Evolutionary conservation across 2,329 filamentous ascomycete species (phyloP).

Genomic region (Penicillium sp.): DNA sequence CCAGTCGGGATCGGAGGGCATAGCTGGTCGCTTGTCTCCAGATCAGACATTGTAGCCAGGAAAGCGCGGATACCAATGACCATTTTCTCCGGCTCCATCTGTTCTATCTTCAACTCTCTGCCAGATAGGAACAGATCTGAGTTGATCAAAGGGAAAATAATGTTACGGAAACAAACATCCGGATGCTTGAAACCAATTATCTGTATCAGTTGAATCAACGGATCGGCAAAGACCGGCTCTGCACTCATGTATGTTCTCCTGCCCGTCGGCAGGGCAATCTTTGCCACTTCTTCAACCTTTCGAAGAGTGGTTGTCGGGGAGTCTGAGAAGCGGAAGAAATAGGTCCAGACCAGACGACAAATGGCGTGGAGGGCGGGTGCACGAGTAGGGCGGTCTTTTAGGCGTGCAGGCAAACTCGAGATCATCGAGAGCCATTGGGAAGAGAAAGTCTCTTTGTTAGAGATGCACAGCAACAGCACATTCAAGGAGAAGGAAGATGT

Average conservation of each 20-base stretch:
- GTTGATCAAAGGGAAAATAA: slow-evolving; percentile 93
- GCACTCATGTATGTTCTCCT: slow-evolving; percentile 74
- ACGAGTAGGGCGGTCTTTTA: slow-evolving; percentile 73
- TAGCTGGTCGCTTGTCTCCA: slow-evolving; percentile 71
- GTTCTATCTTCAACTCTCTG: slow-evolving; percentile 77
- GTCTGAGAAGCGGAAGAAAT: slow-evolving; percentile 76
- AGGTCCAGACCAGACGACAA: slow-evolving; percentile 86
- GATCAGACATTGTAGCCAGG: slow-evolving; percentile 80
- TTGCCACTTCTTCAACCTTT: slow-evolving; percentile 83
- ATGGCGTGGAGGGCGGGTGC: slow-evolving; percentile 79
- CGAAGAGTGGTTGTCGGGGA: slow-evolving; percentile 57
- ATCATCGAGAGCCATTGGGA: slow-evolving; percentile 80
- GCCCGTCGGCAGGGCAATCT: slow-evolving; percentile 69
- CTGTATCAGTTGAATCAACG: slow-evolving; percentile 83
- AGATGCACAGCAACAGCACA: slow-evolving; percentile 77
- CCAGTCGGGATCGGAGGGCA: slow-evolving; percentile 74
- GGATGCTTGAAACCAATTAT: slow-evolving; percentile 90
- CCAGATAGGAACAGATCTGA: slow-evolving; percentile 71
- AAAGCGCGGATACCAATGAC: slow-evolving; percentile 96
- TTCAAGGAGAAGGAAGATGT: slow-evolving; percentile 77
- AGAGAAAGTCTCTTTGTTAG: slow-evolving; percentile 71
- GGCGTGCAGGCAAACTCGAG: slow-evolving; percentile 64
- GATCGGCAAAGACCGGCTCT: slow-evolving; percentile 75
- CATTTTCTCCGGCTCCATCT: slow-evolving; percentile 89
- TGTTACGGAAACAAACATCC: slow-evolving; percentile 81